Percentiles rank a stretch among this genome's conserved stretches.
Evolutionary conservation across 2,329 filamentous ascomycete genomes (phyloP).

Genomic region (Fusarium coicis): DNA sequence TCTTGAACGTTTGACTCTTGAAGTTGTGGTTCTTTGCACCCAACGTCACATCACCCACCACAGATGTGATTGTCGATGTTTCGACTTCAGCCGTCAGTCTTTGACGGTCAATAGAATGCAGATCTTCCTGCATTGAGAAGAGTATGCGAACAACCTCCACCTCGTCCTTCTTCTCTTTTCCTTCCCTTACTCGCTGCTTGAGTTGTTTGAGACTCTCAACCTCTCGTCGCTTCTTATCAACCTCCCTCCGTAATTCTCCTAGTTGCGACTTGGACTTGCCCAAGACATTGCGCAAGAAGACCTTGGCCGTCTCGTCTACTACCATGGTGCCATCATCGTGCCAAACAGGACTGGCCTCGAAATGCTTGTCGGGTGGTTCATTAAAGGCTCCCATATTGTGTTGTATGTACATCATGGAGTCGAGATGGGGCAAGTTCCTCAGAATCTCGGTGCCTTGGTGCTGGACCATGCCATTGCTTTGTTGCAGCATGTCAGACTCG

Average conservation of each 20-base stretch:
- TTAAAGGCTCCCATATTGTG: slow-evolving; percentile 88
- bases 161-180: slow-evolving; percentile 89
- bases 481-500: slow-evolving; percentile 80
- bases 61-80: slow-evolving; percentile 89
- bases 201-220: slow-evolving; percentile 80
- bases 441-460: slow-evolving; percentile 83
- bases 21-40: slow-evolving; percentile 97
- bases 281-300: slow-evolving; percentile 91
- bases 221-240: slow-evolving; percentile 86
- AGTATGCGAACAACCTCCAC: slow-evolving; percentile 85
- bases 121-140: slow-evolving; percentile 83
- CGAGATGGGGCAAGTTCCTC: slow-evolving; percentile 86
- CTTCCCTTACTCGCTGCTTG: slow-evolving; percentile 81
- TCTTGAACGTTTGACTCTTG: slow-evolving; percentile 98
- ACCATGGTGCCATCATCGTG: slow-evolving; percentile 91
- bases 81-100: slow-evolving; percentile 92
- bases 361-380: slow-evolving; percentile 84
- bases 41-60: slow-evolving; percentile 90
- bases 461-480: slow-evolving; percentile 77
- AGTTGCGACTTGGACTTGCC: slow-evolving; percentile 89
- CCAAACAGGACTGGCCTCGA: slow-evolving; percentile 97
- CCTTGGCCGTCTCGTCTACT: slow-evolving; percentile 85
- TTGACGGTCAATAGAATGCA: slow-evolving; percentile 86
- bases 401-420: slow-evolving; percentile 97
- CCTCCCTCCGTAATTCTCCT: slow-evolving; percentile 81